Evolutionary conservation across 2,329 filamentous ascomycete species (phyloP).

Genomic region (Teratosphaeria pseudoeucalypti): DNA sequence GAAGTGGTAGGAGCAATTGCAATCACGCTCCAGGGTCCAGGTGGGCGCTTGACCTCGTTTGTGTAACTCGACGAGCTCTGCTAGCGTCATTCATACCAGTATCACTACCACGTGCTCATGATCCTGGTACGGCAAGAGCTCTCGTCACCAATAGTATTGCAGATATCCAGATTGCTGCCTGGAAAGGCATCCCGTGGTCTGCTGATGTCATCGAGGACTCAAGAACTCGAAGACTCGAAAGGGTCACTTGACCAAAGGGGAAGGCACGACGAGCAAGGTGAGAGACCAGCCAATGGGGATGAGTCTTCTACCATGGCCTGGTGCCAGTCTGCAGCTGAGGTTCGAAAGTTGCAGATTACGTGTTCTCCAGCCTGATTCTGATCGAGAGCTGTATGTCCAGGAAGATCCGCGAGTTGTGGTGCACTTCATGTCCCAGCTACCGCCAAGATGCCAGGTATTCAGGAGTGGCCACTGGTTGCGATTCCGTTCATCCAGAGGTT

Average conservation of each 20-base stretch:
- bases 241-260: neutral
- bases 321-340: neutral
- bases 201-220: neutral
- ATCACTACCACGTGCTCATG: neutral
- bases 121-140: neutral
- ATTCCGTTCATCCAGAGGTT: neutral
- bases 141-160: neutral
- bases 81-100: neutral
- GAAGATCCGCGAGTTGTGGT: neutral
- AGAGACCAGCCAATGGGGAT: neutral
- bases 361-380: neutral
- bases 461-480: neutral
- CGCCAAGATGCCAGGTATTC: neutral
- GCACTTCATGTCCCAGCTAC: neutral
- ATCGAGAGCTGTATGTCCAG: neutral
- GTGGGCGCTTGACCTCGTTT: neutral
- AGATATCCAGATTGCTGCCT: neutral
- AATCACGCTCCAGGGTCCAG: neutral
- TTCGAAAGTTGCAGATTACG: neutral
- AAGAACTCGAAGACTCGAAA: neutral
- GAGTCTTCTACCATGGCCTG: neutral
- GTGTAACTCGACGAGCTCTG: neutral
- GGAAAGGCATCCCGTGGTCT: neutral
- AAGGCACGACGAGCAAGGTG: neutral
- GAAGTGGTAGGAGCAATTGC: neutral